A percentile compares a stretch with the other conserved stretches of the same genome.
phyloP scores from a whole-genome alignment of 805 yeast genomes.

The Grigorovia yakushimaensis region DNA sequence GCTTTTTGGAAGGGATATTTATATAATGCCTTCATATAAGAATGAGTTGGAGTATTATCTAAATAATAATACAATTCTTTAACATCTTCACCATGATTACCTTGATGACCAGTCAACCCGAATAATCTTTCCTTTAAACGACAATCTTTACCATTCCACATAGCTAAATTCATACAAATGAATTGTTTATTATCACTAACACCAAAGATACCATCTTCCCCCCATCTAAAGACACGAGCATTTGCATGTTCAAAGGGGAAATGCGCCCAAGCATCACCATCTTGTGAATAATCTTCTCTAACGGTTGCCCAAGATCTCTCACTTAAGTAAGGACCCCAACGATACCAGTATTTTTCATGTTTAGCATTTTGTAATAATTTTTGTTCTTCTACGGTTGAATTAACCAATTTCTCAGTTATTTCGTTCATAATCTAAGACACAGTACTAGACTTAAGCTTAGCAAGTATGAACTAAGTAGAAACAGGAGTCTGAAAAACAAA shows the following conservation, averaged over 20 bases:
- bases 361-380: conserved; percentile 28
- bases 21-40: conserved; percentile 83
- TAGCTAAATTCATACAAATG: conserved; percentile 67
- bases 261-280: conserved; percentile 86
- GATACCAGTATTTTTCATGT: conserved; percentile 53
- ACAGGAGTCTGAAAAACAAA: too few species aligned
- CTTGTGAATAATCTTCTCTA: conserved; percentile 75
- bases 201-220: conserved; percentile 92
- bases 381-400: conserved; percentile 29
- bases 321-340: conserved; percentile 87
- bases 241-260: conserved; percentile 81
- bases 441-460: too few species aligned
- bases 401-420: conserved; percentile 15
- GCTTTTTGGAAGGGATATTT: conserved; percentile 76
- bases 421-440: conserved; percentile 17
- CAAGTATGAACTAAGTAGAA: too few species aligned
- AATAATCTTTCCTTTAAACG: conserved; percentile 77
- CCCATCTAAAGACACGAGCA: conserved; percentile 83
- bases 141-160: conserved; percentile 87
- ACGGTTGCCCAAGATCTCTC: conserved; percentile 85
- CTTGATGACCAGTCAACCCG: conserved; percentile 87
- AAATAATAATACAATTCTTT: conserved; percentile 77
- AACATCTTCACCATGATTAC: conserved; percentile 94
- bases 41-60: conserved; percentile 88
- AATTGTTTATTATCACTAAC: conserved; percentile 75